Conservation (phyloP, 2,329 filamentous ascomycete species). For the Lachnellula subtilissima region DNA sequence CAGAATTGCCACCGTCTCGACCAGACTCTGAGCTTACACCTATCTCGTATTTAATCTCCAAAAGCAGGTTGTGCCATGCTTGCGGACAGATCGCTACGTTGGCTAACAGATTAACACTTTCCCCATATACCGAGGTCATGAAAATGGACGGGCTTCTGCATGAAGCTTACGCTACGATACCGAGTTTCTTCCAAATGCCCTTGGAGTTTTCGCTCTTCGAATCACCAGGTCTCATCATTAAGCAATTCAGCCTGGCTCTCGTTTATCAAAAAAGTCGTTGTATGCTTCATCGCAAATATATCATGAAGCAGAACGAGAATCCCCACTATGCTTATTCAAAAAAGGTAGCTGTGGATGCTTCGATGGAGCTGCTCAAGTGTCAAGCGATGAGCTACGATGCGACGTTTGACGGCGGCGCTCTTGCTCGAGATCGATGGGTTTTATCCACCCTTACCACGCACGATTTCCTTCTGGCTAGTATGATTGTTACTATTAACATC, state of each 20-base stretch:
- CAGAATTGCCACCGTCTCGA: slow-evolving; percentile 50
- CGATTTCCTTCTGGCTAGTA: slow-evolving; percentile 57
- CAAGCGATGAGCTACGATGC: slow-evolving; percentile 46
- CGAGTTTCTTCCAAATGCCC: slow-evolving; percentile 45
- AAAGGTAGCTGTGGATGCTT: slow-evolving; percentile 45
- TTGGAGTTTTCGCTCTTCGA: slow-evolving; percentile 48
- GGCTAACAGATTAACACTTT: slow-evolving; percentile 44
- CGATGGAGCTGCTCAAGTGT: slow-evolving; percentile 43
- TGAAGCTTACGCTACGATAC: slow-evolving; percentile 42
- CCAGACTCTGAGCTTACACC: slow-evolving; percentile 56
- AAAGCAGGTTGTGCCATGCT: slow-evolving; percentile 42
- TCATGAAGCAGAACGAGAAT: slow-evolving; percentile 39
- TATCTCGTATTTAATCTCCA: slow-evolving; percentile 51
- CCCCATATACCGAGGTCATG: slow-evolving; percentile 46
- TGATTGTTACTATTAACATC: slow-evolving; percentile 49
- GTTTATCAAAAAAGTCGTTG: slow-evolving; percentile 52
- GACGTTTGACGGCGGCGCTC: slow-evolving; percentile 47
- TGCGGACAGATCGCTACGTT: slow-evolving; percentile 48
- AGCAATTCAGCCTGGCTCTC: slow-evolving; percentile 48
- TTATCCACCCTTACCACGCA: slow-evolving; percentile 52
- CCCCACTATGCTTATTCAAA: slow-evolving; percentile 49
- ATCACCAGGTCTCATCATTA: slow-evolving; percentile 42
- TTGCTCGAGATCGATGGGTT: slow-evolving; percentile 52
- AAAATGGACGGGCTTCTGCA: slow-evolving; percentile 43
- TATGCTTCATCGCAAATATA: slow-evolving; percentile 51